Evolutionary conservation across 2,329 filamentous ascomycete genomes (phyloP), one percentile per base, ranked within the genome.

Genomic region (Teratosphaeria pseudoeucalypti): DNA sequence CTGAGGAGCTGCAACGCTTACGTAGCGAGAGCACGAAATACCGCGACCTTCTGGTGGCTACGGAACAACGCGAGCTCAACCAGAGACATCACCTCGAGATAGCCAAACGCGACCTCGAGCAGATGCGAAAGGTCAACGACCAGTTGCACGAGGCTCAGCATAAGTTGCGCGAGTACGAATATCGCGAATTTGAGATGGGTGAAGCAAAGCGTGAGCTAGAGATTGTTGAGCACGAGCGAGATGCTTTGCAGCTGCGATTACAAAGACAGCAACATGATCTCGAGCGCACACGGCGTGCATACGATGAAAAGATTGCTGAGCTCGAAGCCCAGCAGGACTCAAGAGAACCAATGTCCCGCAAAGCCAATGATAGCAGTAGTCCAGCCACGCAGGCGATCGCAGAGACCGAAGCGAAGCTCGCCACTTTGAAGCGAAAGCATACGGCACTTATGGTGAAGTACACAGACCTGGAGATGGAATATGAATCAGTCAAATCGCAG

Each of bases 51-150:
- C 79, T 92, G 0, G 84, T 86, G 43, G 82, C 84, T 34, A 83
- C 82, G 0, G 89, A 94, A 72, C 83, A 85, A 6, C 83, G 84
- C 61, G 87, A 89, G 67, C 73, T 87, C 34, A 79, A 79, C 58
- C 79, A 82, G 59, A 80, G 83, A 61, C 86, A 90, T 67, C 82
- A 84, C 58, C 77, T 86, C 64, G 81, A 85, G 65, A 81, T 83
- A 11, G 79, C 86, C 37, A 82, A 88, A 67, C 79, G 82, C 16
- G 82, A 83, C 57, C 76, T 82, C 2, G 79, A 81, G 55, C 84
- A 89, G 65, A 74, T 88, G 54, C 81, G 84, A 61, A 76, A 78
- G 37, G 75, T 90, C 16, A 81, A 81, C 60, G 75, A 75, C 0
- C 82, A 88, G 64, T 79, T 88, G 2, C 76, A 80, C 26, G 79